These are phyloP conservation scores for Brettanomyces bruxellensis DNA, from an alignment of 805 yeast genomes.

Conservation along the genomic window DNA sequence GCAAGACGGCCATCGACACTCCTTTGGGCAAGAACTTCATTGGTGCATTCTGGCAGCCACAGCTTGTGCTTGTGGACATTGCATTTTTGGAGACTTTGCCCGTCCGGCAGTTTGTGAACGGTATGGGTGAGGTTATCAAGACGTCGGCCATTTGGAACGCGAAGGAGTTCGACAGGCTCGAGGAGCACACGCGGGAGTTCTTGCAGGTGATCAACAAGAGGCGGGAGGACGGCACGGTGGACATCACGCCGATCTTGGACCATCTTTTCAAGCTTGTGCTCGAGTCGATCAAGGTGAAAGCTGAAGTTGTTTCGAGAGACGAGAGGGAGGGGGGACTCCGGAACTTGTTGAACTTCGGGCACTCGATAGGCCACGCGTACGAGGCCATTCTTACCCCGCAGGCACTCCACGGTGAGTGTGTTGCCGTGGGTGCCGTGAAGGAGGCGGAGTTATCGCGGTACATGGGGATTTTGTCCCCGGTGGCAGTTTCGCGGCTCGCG, in stretches of 20 bases:
- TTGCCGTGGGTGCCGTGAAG: conserved; percentile 89
- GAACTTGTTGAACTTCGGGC: conserved; percentile 90
- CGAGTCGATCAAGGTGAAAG: conserved; percentile 85
- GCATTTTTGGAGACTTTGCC: conserved; percentile 83
- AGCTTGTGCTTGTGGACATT: conserved; percentile 79
- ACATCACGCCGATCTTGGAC: conserved; percentile 59
- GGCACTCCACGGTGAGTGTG: conserved; percentile 97
- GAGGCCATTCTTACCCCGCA: conserved; percentile 97
- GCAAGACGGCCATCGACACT: conserved; percentile 96
- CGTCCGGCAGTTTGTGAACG: conserved; percentile 89
- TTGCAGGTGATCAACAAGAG: conserved; percentile 50
- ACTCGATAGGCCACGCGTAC: conserved; percentile 94
- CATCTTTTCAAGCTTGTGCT: conserved; percentile 71
- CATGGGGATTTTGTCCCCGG: conserved; percentile 80
- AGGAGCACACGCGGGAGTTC: conserved; percentile 61
- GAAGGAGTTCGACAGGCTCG: conserved; percentile 76
- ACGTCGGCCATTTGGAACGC: conserved; percentile 98
- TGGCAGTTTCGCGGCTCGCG: conserved; percentile 83
- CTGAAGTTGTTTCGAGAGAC: conserved; percentile 86
- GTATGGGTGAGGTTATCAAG: conserved; percentile 96
- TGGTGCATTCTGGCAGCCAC: conserved; percentile 98
- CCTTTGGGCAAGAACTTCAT: conserved; percentile 92
- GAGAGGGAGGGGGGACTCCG: conserved; percentile 94
- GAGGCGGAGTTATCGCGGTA: conserved; percentile 96
- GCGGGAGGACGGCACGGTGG: conserved; percentile 37